phyloP scores from a whole-genome alignment of 805 yeast genomes.

The Kodamaea neixiangensis region DNA sequence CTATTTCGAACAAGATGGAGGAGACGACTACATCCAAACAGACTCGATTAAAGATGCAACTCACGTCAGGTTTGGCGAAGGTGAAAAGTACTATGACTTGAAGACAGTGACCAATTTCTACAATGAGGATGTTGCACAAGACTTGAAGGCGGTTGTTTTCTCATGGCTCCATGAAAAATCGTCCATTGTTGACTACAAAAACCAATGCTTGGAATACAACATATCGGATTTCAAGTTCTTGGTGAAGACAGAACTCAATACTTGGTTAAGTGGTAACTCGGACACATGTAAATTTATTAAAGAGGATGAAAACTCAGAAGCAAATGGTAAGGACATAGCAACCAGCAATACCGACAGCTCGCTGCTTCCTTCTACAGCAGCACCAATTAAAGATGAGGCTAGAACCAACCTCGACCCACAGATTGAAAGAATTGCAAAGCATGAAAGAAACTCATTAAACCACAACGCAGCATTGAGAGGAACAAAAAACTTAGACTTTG shows the following conservation, averaged over 20 bases:
- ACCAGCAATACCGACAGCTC: constrained; percentile 19
- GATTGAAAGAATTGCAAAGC: constrained; percentile 44
- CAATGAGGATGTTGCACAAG: constrained; percentile 49
- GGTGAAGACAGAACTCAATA: constrained; percentile 80
- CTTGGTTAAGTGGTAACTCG: constrained; percentile 76
- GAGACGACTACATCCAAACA: constrained; percentile 8
- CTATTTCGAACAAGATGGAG: constrained; percentile 12
- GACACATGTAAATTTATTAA: constrained; percentile 58
- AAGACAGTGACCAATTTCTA: constrained; percentile 55
- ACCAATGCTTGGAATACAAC: constrained; percentile 63
- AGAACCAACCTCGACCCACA: constrained; percentile 45
- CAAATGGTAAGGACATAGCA: neutral
- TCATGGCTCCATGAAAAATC: constrained; percentile 78
- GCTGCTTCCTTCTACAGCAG: neutral
- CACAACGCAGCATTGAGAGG: constrained; percentile 68
- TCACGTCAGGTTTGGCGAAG: constrained; percentile 32
- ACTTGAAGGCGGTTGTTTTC: constrained; percentile 63
- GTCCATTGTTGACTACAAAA: constrained; percentile 78
- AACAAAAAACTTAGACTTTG: constrained; percentile 62
- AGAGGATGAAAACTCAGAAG: constrained; percentile 15
- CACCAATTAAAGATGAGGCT: neutral
- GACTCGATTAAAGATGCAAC: constrained; percentile 38
- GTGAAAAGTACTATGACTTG: constrained; percentile 30
- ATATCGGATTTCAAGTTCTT: constrained; percentile 76
- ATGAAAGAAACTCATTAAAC: constrained; percentile 55